Evolutionary conservation across 345 rosid species (phyloP), one percentile per base, ranked within the genome.

Genomic region (Populus alba): DNA sequence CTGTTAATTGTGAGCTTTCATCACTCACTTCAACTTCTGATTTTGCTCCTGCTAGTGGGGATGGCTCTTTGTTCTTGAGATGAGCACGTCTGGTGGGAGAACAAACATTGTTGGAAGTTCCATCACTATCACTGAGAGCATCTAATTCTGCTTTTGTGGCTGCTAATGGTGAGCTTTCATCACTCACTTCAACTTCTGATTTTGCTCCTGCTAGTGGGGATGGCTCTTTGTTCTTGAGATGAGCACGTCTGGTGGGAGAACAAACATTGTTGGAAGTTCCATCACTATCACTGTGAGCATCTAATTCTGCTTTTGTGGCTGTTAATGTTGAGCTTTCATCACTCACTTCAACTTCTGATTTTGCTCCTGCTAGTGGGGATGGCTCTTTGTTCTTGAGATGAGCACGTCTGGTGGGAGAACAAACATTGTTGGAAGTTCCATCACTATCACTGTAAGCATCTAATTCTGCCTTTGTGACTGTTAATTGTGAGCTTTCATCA

Each of bases 21-120:
- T 70, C 82, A 76, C 71, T 49, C 51, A 39, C 71, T 77, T 73
- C 82, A 18, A 45, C 76, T 70, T 79, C 72, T 41, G 72, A 73
- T 75, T 72, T 66, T 15, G 51, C 72, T 66, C 65, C 82, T 20
- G 47, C 77, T 25, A 20, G 66, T 74, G 57, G 73, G 77, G 83
- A 66, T 51, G 66, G 43, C 75, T 72, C 80, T 76, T 78, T 85
- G 59, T 77, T 80, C 68, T 75, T 79, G 61, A 8, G 55, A 80
- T 43, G 13, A 75, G 73, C 62, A 59, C 47, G 79, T 62, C 66
- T 78, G 62, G 73, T 55, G 10, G 71, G 51, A 47, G 80, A 66
- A 81, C 75, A 55, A 72, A 41, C 66, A 59, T 69, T 71, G 41
- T 20, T 57, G 39, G 79, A 67, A 73, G 33, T 20, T 43, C 66